Evolutionary conservation across 352 stramenopile genomes (phyloP).

Genomic region (Blastocystis sp.): DNA sequence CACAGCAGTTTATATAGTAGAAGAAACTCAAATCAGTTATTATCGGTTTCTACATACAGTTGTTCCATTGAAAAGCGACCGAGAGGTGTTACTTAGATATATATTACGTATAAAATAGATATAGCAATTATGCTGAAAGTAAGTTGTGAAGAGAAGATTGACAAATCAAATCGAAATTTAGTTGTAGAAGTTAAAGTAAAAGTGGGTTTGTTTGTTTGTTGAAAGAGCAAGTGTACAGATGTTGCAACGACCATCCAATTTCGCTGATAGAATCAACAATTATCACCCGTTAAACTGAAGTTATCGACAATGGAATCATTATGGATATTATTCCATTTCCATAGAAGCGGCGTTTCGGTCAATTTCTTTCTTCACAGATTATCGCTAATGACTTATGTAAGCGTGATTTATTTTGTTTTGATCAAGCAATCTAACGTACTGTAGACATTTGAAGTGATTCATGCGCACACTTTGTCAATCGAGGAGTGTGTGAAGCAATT

Average conservation of each 20-base stretch:
- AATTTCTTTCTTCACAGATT: background rate
- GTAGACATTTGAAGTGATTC: slow-evolving; percentile 4
- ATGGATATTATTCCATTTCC: background rate
- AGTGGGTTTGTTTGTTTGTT: background rate
- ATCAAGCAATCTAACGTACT: background rate
- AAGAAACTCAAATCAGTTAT: background rate
- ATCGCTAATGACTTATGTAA: slow-evolving; percentile 3
- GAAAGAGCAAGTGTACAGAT: background rate
- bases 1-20: background rate
- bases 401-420: background rate
- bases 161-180: background rate
- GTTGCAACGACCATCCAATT: too few species aligned
- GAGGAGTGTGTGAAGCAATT: slow-evolving; percentile 44
- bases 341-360: background rate
- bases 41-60: background rate
- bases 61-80: background rate
- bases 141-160: background rate
- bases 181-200: background rate
- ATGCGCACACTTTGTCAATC: background rate
- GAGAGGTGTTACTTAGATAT: background rate
- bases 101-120: background rate
- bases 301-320: background rate
- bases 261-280: too few species aligned
- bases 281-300: background rate
- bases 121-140: background rate